phyloP scores from a whole-genome alignment of 768 basidiomycete genomes.

The Suillus subluteus region DNA sequence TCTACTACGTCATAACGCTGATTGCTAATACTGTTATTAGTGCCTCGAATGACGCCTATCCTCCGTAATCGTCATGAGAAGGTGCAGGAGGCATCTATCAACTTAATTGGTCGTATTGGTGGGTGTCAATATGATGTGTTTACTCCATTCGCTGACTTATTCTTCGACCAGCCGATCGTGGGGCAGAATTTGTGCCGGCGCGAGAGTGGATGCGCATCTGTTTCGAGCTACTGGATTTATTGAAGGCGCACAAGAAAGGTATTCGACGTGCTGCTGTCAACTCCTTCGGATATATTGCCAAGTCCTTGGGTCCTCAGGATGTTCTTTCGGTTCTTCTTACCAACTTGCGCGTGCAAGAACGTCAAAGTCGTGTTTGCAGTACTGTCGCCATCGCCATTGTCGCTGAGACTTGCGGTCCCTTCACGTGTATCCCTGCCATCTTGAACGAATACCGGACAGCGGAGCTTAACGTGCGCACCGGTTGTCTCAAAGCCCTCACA shows the following conservation, averaged over 20 bases:
- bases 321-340: slow-evolving; percentile 95
- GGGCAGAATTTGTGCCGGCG: slow-evolving; percentile 97
- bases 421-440: slow-evolving; percentile 99
- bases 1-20: neutral
- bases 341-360: slow-evolving; percentile 97
- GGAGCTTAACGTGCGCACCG: slow-evolving; percentile 97
- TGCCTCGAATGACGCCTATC: slow-evolving; percentile 99
- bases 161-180: slow-evolving; percentile 78
- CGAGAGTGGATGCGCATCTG: slow-evolving; percentile 99
- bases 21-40: slow-evolving; percentile 44
- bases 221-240: slow-evolving; percentile 93
- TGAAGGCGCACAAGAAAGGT: slow-evolving; percentile 99
- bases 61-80: slow-evolving; percentile 98
- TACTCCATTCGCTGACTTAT: slow-evolving; percentile 1
- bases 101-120: slow-evolving; percentile 97
- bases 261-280: slow-evolving; percentile 99
- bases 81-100: slow-evolving; percentile 99
- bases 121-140: slow-evolving; percentile 15
- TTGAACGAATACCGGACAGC: slow-evolving; percentile 98
- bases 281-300: slow-evolving; percentile 99
- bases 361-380: slow-evolving; percentile 97
- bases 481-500: slow-evolving; percentile 96
- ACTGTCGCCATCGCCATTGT: slow-evolving; percentile 98
- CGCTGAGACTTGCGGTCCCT: slow-evolving; percentile 93
- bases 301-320: slow-evolving; percentile 98